A percentile compares a stretch with the other conserved stretches of the same genome.
Evolutionary conservation across 345 rosid genomes (phyloP).

Genomic region (Camelina hispida): DNA sequence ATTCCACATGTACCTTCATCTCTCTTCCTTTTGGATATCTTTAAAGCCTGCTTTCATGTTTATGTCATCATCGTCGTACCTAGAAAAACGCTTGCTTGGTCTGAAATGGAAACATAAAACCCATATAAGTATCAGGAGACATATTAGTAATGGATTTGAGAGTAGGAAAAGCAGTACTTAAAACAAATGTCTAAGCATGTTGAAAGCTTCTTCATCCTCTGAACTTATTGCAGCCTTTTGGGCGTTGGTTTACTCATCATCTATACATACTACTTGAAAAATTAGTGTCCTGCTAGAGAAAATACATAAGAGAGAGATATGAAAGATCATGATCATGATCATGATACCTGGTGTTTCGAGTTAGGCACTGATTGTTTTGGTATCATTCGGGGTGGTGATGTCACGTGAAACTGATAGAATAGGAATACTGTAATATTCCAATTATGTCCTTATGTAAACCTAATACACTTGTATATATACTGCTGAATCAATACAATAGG

Average conservation of each 20-base stretch:
- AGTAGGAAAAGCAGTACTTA: constrained; percentile 44
- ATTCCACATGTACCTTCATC: constrained; percentile 62
- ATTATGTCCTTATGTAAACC: too few species aligned
- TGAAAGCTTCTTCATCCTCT: constrained; percentile 55
- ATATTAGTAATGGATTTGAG: background rate
- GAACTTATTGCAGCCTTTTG: constrained; percentile 51
- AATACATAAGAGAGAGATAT: background rate
- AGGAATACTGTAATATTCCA: too few species aligned
- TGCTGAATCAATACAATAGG: too few species aligned
- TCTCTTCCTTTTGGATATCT: constrained; percentile 79
- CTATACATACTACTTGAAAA: constrained; percentile 38
- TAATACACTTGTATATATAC: too few species aligned
- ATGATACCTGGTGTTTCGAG: constrained; percentile 58
- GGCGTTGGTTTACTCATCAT: constrained; percentile 52
- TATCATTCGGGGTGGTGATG: constrained; percentile 43
- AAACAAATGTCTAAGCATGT: constrained; percentile 64
- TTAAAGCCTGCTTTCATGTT: constrained; percentile 90
- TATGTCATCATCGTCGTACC: constrained; percentile 58
- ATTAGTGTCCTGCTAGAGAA: constrained; percentile 16
- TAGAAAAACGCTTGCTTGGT: constrained; percentile 21
- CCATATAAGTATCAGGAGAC: background rate
- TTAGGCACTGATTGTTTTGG: constrained; percentile 52
- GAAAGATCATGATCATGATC: background rate
- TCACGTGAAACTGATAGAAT: constrained; percentile 41
- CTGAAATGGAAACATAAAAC: constrained; percentile 24